Percentiles rank a stretch among this genome's conserved stretches.
Conservation (phyloP, 2,329 filamentous ascomycete species). For the Calonectria honghensis region DNA sequence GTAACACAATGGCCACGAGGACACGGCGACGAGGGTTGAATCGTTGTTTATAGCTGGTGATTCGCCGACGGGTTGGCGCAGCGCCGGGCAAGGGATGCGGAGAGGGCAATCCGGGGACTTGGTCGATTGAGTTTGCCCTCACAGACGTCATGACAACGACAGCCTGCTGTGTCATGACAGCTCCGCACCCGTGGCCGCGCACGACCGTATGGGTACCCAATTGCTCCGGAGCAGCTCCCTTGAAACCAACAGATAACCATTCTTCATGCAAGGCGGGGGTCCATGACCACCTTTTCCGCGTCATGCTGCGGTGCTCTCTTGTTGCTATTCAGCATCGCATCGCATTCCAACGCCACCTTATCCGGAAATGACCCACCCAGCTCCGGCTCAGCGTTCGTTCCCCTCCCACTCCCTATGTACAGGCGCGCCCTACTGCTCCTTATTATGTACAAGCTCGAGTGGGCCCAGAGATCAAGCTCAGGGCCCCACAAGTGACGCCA, state of each 20-base stretch:
- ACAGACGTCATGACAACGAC: constrained; percentile 21
- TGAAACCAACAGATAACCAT: no score
- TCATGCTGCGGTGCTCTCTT: neutral
- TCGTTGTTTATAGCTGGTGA: neutral
- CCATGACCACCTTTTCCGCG: neutral
- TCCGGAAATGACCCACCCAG: constrained; percentile 10
- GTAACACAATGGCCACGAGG: constrained; percentile 26
- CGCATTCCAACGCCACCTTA: neutral
- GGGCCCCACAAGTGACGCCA: constrained; percentile 20
- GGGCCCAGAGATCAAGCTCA: neutral
- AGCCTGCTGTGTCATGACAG: constrained; percentile 2
- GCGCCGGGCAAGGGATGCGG: neutral
- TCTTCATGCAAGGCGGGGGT: neutral
- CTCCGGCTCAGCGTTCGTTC: neutral
- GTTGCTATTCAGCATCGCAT: neutral
- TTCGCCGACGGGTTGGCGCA: neutral
- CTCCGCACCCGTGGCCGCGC: neutral
- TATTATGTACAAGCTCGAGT: neutral
- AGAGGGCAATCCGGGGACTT: neutral
- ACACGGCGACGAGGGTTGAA: neutral
- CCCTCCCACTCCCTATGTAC: constrained; percentile 9
- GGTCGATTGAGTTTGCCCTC: neutral
- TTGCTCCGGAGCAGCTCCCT: neutral
- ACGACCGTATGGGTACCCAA: neutral
- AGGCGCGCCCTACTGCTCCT: constrained; percentile 17